Conservation (phyloP, 306 rosid species). For the Argentina anserina region DNA sequence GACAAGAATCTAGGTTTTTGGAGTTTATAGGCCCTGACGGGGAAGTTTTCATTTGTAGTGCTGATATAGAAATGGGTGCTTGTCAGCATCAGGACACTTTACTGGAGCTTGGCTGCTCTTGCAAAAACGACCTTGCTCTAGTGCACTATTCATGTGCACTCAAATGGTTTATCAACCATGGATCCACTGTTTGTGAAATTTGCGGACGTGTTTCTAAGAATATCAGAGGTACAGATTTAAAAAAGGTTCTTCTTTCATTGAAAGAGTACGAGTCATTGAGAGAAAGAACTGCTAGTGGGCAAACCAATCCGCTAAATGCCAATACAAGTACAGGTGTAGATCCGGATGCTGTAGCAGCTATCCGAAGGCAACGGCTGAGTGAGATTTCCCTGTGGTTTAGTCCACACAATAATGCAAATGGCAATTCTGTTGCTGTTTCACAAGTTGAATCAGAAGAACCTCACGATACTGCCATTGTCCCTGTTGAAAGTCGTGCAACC, state of each 20-base stretch:
- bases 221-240: constrained; percentile 65
- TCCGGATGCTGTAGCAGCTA: constrained; percentile 96
- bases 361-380: constrained; percentile 80
- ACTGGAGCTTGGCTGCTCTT: constrained; percentile 88
- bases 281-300: constrained; percentile 84
- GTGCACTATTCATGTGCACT: constrained; percentile 96
- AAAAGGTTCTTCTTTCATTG: constrained; percentile 63
- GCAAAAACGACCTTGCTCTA: constrained; percentile 89
- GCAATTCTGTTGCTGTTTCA: constrained; percentile 45
- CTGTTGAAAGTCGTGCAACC: constrained; percentile 63
- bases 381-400: constrained; percentile 92
- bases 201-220: constrained; percentile 74
- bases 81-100: constrained; percentile 51
- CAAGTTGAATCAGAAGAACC: constrained; percentile 65
- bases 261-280: constrained; percentile 80
- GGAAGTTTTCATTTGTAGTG: constrained; percentile 70
- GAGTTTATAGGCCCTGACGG: constrained; percentile 92
- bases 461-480: constrained; percentile 38
- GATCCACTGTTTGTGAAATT: constrained; percentile 90
- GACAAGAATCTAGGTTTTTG: constrained; percentile 41
- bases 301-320: constrained; percentile 48
- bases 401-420: constrained; percentile 48
- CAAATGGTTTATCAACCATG: constrained; percentile 95
- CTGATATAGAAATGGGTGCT: constrained; percentile 76
- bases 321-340: constrained; percentile 49